Evolutionary conservation across 2,329 filamentous ascomycete genomes (phyloP).

Genomic region (Curvularia sp.): DNA sequence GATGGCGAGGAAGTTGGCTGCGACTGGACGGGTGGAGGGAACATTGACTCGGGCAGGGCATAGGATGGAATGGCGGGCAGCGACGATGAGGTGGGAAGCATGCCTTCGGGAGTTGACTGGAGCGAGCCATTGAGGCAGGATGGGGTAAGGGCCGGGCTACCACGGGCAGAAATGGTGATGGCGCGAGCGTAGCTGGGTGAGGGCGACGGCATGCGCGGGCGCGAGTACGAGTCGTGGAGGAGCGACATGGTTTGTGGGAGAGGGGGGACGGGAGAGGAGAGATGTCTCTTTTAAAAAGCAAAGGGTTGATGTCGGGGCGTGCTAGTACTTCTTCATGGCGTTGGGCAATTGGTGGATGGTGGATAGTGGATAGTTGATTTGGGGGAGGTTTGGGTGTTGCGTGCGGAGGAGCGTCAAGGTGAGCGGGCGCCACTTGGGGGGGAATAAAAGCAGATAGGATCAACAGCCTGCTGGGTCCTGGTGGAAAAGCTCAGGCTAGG

Average conservation of each 20-base stretch:
- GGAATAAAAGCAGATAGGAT: constrained; percentile 38
- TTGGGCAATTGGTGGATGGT: constrained; percentile 18
- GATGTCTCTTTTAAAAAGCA: constrained; percentile 5
- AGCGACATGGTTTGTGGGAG: constrained; percentile 35
- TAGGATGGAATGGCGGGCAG: constrained; percentile 59
- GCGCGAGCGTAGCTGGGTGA: constrained; percentile 43
- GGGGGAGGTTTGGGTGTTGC: not conserved
- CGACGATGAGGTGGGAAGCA: constrained; percentile 62
- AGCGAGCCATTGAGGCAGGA: constrained; percentile 65
- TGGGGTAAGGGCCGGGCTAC: constrained; percentile 51
- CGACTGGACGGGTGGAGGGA: constrained; percentile 53
- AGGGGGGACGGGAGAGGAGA: no score
- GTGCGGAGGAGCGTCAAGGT: constrained; percentile 27
- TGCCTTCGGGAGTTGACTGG: constrained; percentile 71
- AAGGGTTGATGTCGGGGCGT: constrained; percentile 2
- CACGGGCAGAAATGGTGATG: constrained; percentile 50
- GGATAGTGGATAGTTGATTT: not conserved
- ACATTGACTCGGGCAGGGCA: constrained; percentile 75
- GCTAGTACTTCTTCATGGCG: constrained; percentile 42
- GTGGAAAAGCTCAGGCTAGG: constrained; percentile 28
- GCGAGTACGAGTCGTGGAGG: constrained; percentile 39
- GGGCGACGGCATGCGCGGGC: constrained; percentile 46
- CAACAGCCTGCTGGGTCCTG: constrained; percentile 40
- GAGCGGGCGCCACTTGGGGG: constrained; percentile 35
- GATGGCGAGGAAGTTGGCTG: constrained; percentile 55